A percentile compares a stretch with the other conserved stretches of the same genome.
Evolutionary conservation across 306 rosid species (phyloP).

Genomic region (Prosopis cineraria): DNA sequence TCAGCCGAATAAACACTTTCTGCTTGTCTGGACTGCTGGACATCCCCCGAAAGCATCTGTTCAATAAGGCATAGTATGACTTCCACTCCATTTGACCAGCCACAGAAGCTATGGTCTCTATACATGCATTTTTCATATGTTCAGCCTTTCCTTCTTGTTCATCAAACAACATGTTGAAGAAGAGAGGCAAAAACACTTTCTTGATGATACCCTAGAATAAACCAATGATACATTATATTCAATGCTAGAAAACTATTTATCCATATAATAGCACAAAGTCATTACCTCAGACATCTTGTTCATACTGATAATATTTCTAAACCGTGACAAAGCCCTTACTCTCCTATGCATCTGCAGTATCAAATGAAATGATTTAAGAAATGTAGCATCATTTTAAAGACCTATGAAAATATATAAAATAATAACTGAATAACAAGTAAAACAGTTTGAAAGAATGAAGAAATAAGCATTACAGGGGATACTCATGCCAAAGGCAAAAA

Average conservation of each 20-base stretch:
- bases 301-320: constrained; percentile 55
- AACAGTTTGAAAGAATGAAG: background rate
- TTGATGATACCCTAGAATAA: constrained; percentile 61
- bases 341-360: constrained; percentile 76
- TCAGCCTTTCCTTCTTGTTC: constrained; percentile 70
- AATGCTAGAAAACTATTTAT: constrained; percentile 28
- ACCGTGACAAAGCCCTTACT: constrained; percentile 77
- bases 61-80: constrained; percentile 71
- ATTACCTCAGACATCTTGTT: constrained; percentile 73
- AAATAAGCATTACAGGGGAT: background rate
- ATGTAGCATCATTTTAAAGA: background rate
- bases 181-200: constrained; percentile 76
- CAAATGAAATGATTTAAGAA: constrained; percentile 10
- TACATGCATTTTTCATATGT: constrained; percentile 77
- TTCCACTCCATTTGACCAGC: constrained; percentile 86
- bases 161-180: constrained; percentile 80
- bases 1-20: constrained; percentile 63
- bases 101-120: constrained; percentile 84
- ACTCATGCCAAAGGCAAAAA: constrained; percentile 16
- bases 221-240: constrained; percentile 30
- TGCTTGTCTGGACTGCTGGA: constrained; percentile 63
- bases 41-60: constrained; percentile 71
- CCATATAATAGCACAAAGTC: constrained; percentile 18
- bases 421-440: constrained; percentile 22
- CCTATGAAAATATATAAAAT: constrained; percentile 20